Conservation (phyloP, 352 stramenopile genomes). For the Phytopythium sindhum region DNA sequence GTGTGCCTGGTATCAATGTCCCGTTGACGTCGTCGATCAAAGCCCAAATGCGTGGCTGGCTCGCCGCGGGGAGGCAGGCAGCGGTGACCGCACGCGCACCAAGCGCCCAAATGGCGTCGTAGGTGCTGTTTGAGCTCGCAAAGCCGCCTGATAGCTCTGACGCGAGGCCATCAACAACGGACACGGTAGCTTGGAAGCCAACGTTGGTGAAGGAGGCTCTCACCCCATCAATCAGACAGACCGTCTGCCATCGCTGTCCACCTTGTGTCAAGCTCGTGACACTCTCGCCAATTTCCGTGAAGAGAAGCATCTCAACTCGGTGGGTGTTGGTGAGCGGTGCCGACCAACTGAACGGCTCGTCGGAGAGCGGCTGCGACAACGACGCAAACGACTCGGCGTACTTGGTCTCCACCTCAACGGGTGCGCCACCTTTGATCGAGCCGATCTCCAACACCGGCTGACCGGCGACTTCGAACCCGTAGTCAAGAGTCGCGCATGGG, state of each 20-base stretch:
- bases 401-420: slow-evolving; percentile 22
- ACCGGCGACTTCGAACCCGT: slow-evolving; percentile 25
- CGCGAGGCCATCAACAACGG: slow-evolving; percentile 22
- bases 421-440: slow-evolving; percentile 9
- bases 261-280: slow-evolving; percentile 20
- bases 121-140: slow-evolving; percentile 24
- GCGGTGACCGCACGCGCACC: slow-evolving; percentile 19
- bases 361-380: slow-evolving; percentile 18
- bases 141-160: slow-evolving; percentile 18
- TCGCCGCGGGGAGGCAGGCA: slow-evolving; percentile 18
- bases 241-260: slow-evolving; percentile 21
- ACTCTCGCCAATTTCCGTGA: slow-evolving; percentile 10
- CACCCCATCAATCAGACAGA: slow-evolving; percentile 17
- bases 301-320: slow-evolving; percentile 26
- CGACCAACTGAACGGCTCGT: slow-evolving; percentile 17
- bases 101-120: slow-evolving; percentile 26
- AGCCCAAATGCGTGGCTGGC: slow-evolving; percentile 21
- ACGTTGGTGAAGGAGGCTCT: slow-evolving; percentile 20
- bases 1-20: slow-evolving; percentile 21
- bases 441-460: slow-evolving; percentile 19
- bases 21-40: slow-evolving; percentile 19
- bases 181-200: slow-evolving; percentile 19
- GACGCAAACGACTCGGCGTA: slow-evolving; percentile 22
- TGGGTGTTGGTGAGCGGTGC: slow-evolving; percentile 19
- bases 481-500: slow-evolving; percentile 21